Conservation (phyloP, 2,329 filamentous ascomycete genomes). For the Seiridium cupressi region DNA sequence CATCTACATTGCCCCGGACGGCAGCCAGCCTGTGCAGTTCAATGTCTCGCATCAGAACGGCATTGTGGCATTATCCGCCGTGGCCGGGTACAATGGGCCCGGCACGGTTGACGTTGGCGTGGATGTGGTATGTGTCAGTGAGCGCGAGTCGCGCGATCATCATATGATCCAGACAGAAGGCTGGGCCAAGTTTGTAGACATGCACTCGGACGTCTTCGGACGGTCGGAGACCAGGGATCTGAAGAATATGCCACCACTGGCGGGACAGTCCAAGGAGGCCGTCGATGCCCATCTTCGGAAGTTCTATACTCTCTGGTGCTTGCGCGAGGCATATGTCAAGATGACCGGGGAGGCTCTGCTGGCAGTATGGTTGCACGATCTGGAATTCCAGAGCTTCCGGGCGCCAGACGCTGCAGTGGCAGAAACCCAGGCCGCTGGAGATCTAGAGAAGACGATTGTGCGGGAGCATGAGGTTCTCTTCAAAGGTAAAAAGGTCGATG, state of each 20-base stretch:
- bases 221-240: constrained; percentile 61
- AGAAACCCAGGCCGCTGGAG: constrained; percentile 29
- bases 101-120: constrained; percentile 58
- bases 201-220: constrained; percentile 70
- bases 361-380: constrained; percentile 67
- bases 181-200: constrained; percentile 67
- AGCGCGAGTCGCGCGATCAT: constrained; percentile 63
- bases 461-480: constrained; percentile 36
- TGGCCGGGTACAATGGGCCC: constrained; percentile 28
- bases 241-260: constrained; percentile 34
- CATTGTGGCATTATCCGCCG: constrained; percentile 65
- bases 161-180: constrained; percentile 53
- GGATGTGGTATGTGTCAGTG: constrained; percentile 73
- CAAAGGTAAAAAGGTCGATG: constrained; percentile 34
- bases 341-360: constrained; percentile 77
- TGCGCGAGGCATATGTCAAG: constrained; percentile 81
- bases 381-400: constrained; percentile 66
- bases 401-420: constrained; percentile 42
- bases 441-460: constrained; percentile 30
- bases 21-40: constrained; percentile 54
- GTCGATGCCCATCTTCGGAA: constrained; percentile 62
- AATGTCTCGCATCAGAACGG: constrained; percentile 80
- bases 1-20: constrained; percentile 48
- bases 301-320: constrained; percentile 78
- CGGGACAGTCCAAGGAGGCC: constrained; percentile 32